Evolutionary conservation across 768 basidiomycete genomes (phyloP).

Genomic region (Leucocoprinus sp.): DNA sequence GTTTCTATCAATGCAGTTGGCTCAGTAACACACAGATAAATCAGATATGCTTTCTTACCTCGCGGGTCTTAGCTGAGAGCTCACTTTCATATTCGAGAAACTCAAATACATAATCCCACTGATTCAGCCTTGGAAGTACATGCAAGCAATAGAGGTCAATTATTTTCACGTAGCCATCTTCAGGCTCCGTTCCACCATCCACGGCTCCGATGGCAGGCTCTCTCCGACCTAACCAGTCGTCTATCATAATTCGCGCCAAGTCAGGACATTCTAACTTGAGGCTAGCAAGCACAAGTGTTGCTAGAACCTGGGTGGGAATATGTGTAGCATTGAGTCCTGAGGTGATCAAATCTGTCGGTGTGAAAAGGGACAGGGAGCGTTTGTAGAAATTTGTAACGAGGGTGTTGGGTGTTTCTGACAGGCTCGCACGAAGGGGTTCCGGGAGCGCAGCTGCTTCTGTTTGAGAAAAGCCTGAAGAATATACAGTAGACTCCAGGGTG

Average conservation of each 20-base stretch:
- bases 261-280: slow-evolving; percentile 57
- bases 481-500: slow-evolving; percentile 71
- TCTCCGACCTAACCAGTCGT: slow-evolving; percentile 70
- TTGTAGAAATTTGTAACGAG: slow-evolving; percentile 48
- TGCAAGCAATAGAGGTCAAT: slow-evolving; percentile 71
- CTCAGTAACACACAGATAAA: slow-evolving; percentile 9
- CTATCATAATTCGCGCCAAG: slow-evolving; percentile 56
- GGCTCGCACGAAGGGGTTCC: slow-evolving; percentile 38
- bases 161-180: slow-evolving; percentile 63
- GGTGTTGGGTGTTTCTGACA: slow-evolving; percentile 50
- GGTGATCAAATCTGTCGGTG: slow-evolving; percentile 36
- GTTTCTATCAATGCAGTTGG: slow-evolving; percentile 19
- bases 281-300: slow-evolving; percentile 63
- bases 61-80: slow-evolving; percentile 37
- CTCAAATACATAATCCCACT: slow-evolving; percentile 76
- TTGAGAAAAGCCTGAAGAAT: slow-evolving; percentile 42
- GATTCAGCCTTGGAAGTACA: slow-evolving; percentile 60
- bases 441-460: slow-evolving; percentile 34
- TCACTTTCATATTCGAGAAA: slow-evolving; percentile 71
- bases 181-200: slow-evolving; percentile 22
- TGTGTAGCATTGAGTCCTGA: slow-evolving; percentile 38
- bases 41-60: slow-evolving; percentile 31
- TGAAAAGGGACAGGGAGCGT: slow-evolving; percentile 64
- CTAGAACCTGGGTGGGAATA: slow-evolving; percentile 62
- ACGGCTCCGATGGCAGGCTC: slow-evolving; percentile 25